A percentile compares a stretch with the other conserved stretches of the same genome.
Conservation (phyloP, 176 grass and related monocot genomes). For the Oryza meyeriana region DNA sequence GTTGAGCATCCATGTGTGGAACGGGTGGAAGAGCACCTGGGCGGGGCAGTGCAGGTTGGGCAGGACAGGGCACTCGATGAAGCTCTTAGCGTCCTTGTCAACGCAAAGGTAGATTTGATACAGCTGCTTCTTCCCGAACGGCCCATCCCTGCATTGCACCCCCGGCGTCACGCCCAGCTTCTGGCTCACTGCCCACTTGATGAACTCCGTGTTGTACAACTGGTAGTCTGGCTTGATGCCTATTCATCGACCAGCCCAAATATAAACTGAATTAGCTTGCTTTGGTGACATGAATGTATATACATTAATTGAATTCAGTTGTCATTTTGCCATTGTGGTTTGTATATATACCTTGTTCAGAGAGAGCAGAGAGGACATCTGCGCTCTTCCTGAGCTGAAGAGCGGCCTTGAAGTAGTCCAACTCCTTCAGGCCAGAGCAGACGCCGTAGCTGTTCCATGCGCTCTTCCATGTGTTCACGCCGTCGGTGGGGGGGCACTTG, state of each 20-base stretch:
- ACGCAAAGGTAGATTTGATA: conserved; percentile 45
- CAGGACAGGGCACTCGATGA: conserved; percentile 45
- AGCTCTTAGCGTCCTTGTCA: conserved; percentile 17
- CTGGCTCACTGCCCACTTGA: conserved; percentile 18
- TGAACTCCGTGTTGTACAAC: conserved; percentile 20
- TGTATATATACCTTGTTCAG: conserved; percentile 1
- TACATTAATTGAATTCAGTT: too few relatives aligned
- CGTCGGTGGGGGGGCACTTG: conserved; percentile 43
- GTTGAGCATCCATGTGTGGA: conserved; percentile 44
- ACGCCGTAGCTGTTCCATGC: conserved; percentile 42
- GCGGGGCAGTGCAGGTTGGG: conserved; percentile 17
- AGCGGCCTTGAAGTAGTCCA: conserved; percentile 44
- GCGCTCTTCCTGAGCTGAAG: conserved; percentile 26
- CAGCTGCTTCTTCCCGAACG: conserved; percentile 36
- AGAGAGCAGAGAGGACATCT: conserved; percentile 10
- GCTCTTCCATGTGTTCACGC: conserved; percentile 22
- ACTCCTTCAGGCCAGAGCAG: conserved; percentile 42
- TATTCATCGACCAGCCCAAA: background rate
- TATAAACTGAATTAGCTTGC: background rate
- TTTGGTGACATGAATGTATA: too few relatives aligned
- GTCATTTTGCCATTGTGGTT: background rate
- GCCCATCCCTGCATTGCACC: conserved; percentile 30
- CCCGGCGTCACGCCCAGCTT: conserved; percentile 28
- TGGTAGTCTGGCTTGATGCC: conserved; percentile 33
- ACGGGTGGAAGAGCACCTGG: conserved; percentile 32